phyloP scores from a whole-genome alignment of 371 early-diverging fungal species.

The Mucor lusitanicus region DNA sequence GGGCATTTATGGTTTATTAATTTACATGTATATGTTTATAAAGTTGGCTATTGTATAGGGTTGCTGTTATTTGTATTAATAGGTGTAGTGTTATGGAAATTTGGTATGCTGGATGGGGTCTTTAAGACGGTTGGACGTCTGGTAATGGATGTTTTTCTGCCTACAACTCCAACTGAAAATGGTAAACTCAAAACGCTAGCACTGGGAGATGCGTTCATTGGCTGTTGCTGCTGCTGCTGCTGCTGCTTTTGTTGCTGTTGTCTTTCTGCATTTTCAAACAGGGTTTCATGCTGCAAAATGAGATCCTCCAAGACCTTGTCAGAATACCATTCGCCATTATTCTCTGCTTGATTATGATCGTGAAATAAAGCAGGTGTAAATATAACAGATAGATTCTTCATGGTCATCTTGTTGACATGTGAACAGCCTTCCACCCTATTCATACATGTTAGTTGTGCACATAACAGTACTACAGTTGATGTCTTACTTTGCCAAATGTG shows the following conservation, averaged over 20 bases:
- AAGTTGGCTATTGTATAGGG: background rate
- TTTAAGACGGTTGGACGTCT: conserved; percentile 2
- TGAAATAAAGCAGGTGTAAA: conserved; percentile 68
- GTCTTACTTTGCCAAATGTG: conserved; percentile 57
- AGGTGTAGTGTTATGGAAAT: background rate
- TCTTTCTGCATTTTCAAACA: conserved; percentile 15
- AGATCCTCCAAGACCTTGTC: conserved; percentile 49
- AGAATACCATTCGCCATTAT: conserved; percentile 46
- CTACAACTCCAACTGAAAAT: conserved; percentile 1
- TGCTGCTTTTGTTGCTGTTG: background rate
- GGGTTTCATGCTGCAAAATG: conserved; percentile 24
- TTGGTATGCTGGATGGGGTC: conserved; percentile 8
- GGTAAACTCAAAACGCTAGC: conserved; percentile 7
- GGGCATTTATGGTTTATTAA: too few species aligned
- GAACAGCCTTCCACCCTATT: conserved; percentile 45
- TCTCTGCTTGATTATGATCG: conserved; percentile 56
- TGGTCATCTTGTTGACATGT: conserved; percentile 59
- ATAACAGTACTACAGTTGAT: too few species aligned
- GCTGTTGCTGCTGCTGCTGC: background rate
- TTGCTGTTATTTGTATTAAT: background rate
- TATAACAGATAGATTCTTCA: conserved; percentile 58
- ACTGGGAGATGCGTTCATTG: background rate
- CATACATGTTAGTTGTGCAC: background rate
- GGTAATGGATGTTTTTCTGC: conserved; percentile 3
- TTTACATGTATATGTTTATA: background rate